A percentile compares a stretch with the other conserved stretches of the same genome.
These are phyloP conservation scores for Cubamyces sp. DNA, from an alignment of 768 basidiomycete genomes.

Conservation along the genomic window DNA sequence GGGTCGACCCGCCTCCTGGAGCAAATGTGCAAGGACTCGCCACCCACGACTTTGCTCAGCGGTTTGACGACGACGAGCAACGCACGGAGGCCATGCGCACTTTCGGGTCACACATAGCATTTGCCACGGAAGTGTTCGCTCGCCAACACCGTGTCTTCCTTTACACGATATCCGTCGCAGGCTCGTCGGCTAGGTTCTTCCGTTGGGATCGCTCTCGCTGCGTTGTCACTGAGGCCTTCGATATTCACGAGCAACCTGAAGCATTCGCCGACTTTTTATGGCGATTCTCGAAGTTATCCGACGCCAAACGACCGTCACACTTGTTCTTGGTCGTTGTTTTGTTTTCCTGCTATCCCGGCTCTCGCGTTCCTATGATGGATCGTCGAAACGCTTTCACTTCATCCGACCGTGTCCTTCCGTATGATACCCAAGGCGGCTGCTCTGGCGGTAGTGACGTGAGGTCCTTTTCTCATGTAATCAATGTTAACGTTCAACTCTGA, in stretches of 20 bases:
- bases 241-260: slow-evolving; percentile 27
- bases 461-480: too few species aligned
- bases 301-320: background rate
- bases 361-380: too few species aligned
- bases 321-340: too few species aligned
- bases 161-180: slow-evolving; percentile 36
- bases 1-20: background rate
- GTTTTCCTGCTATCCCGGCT: too few species aligned
- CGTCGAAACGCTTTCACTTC: too few species aligned
- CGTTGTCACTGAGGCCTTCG: slow-evolving; percentile 35
- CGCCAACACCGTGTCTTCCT: slow-evolving; percentile 35
- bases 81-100: background rate
- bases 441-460: too few species aligned
- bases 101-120: background rate
- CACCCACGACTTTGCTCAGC: background rate
- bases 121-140: slow-evolving; percentile 12
- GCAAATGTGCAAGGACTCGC: background rate
- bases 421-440: too few species aligned
- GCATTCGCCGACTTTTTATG: slow-evolving; percentile 37
- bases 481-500: too few species aligned
- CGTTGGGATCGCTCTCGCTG: slow-evolving; percentile 39
- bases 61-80: background rate
- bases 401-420: too few species aligned
- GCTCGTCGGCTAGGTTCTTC: slow-evolving; percentile 35
- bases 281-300: slow-evolving; percentile 30